Base-by-base conservation (phyloP, 2,329 filamentous ascomycete species). In the Talaromyces islandicus region DNA sequence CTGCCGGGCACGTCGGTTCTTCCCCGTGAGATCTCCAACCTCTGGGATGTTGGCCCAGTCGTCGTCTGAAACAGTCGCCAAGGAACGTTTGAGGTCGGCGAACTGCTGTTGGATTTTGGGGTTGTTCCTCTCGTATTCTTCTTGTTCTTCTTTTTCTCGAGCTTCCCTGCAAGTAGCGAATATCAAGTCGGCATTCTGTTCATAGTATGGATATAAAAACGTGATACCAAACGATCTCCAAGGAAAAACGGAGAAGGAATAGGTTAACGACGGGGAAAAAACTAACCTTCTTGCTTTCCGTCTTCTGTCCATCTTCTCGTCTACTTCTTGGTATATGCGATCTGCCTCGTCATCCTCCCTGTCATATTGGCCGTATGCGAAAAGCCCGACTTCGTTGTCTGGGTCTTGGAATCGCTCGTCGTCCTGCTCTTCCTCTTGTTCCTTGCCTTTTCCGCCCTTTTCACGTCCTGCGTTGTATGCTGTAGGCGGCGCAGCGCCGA, bases 91-190 rank as follows among this genome's bases (percentile, higher is more conserved):
- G 56, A 97, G 79, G 69, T 97, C 94, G 71, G 92, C 92, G 74
- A 99, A 99, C 75, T 99, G 94, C 67, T 97, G 91, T 71, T 96
- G 91, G 57, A 99, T 97, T 77, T 97, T 99, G 14, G 94, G 94
- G 73, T 99, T 97, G 74, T 96, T 93, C 67, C 89, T 87, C 79
- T 99, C 93, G 83, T 96, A 96, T 70, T 97, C 92, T 72, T 96
- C 91, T 74, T 84, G 86, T 81, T 99, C 93, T 79, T 90, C 85
- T 73, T 89, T 82, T 77, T 99, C 94, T 75, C 94, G 91, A 72
- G 88, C 89, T 89, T 99, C 94, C 85, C 94, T 96, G 83, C 76
- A 83, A 74, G 69, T 74, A 75, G 69, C 78, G 81, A 80, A 75
- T 70, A 73, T 80, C 78, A 84, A 77, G 87, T 92, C 88, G 88